A percentile compares a stretch with the other conserved stretches of the same genome.
Conservation (phyloP, 1,284 basidiomycete species). For the Wallemia hederae region DNA sequence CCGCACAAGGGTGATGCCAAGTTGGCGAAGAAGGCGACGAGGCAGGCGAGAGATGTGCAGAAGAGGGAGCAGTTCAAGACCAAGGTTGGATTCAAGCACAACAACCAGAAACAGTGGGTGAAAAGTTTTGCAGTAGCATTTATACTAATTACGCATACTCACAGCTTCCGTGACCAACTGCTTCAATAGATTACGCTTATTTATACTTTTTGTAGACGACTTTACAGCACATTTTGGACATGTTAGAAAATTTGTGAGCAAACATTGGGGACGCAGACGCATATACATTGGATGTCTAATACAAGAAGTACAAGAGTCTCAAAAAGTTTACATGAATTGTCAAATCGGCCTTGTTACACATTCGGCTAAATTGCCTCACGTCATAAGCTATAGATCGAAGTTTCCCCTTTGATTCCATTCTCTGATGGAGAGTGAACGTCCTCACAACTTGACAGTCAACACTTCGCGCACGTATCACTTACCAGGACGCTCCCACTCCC, state of each 20-base stretch:
- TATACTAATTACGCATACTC: neutral
- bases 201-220: neutral
- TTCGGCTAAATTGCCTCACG: neutral
- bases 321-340: no score
- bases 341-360: no score
- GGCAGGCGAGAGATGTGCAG: constrained; percentile 54
- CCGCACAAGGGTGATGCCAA: constrained; percentile 76
- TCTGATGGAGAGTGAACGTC: no score
- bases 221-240: neutral
- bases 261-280: no score
- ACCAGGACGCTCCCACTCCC: neutral
- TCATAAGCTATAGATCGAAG: neutral
- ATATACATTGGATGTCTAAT: no score
- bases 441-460: neutral
- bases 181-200: constrained; percentile 7
- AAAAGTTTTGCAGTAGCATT: constrained; percentile 1
- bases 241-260: no score
- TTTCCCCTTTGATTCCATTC: neutral
- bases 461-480: neutral
- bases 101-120: constrained; percentile 45
- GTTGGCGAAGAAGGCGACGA: constrained; percentile 64
- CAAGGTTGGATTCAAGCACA: constrained; percentile 41
- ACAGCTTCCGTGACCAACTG: constrained; percentile 27
- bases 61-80: constrained; percentile 60
- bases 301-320: no score